Evolutionary conservation across 176 grass and related monocot species (phyloP), one percentile per base, ranked within the genome.

Genomic region (Coix lacrymajobi): DNA sequence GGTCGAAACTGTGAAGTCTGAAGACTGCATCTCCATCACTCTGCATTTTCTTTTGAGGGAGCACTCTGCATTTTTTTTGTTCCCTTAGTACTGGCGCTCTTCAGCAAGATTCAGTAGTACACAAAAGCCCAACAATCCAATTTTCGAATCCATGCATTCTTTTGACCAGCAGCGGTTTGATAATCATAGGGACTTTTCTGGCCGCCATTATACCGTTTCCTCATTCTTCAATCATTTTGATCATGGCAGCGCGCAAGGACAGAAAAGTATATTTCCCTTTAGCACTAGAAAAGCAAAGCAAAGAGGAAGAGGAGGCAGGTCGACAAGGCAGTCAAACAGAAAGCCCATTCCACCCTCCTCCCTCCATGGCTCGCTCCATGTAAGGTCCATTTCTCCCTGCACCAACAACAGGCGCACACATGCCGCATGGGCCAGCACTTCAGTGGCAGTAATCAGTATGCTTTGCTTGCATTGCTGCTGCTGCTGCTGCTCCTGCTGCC

Each of bases 171-270:
- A 25, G 54, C 49, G 26, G 71, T 24, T 85, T 24, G 71, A 66
- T 70, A 89, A 89, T 86, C 57, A 86, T 82, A 28, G 34, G 25
- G 37, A 63, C 83, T 82, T 89, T 90, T 60, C 83, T 10, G 57
- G 6, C 6, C n/a, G 83, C 65, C 73, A 86, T 90, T 57, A 86
- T 86, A 39, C 70, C 71, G 71, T 44, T 82, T 85, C 65, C 72
- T 71, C 88, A 71, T 90, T 71, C 78, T 78, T 73, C 83, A 86
- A 86, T 90, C 79, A 86, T 90, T 82, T 79, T 89, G 72, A 89
- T 73, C 20, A 64, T 36, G 66, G 62, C 28, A 72, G 75, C 6
- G 75, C 76, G 64, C 45, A 78, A 66, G 73, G 57, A 73, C 79
- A 82, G 72, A 31, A 89, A 82, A 85, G 83, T 78, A 77, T 81